These are phyloP conservation scores for Guyanaporus albipodus DNA, from an alignment of 768 basidiomycete species.

Conservation along the genomic window DNA sequence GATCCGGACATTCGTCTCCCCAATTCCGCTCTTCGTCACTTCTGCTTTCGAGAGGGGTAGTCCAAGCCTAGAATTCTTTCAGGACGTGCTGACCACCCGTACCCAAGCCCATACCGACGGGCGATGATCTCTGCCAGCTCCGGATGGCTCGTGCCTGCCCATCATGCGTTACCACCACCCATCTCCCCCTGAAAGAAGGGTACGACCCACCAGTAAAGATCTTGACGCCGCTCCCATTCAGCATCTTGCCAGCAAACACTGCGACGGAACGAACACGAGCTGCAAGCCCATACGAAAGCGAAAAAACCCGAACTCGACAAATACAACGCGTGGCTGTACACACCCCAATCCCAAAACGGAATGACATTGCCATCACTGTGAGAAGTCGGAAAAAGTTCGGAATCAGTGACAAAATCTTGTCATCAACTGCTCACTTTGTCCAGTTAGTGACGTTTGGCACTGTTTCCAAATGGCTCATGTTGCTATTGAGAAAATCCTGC, in stretches of 20 bases:
- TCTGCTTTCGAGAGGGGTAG: slow-evolving; percentile 84
- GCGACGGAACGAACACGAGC: slow-evolving; percentile 6
- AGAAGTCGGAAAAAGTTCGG: background rate
- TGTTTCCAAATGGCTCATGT: no score
- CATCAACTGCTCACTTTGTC: no score
- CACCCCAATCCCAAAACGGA: background rate
- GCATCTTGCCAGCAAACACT: slow-evolving; percentile 34
- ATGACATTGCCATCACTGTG: background rate
- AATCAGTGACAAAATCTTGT: no score
- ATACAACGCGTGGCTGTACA: slow-evolving; percentile 18
- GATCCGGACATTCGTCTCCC: slow-evolving; percentile 90
- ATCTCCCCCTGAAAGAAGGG: background rate
- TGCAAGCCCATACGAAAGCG: slow-evolving; percentile 12
- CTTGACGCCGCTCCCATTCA: slow-evolving; percentile 56
- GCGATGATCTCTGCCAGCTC: slow-evolving; percentile 93
- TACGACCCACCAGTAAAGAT: slow-evolving; percentile 49
- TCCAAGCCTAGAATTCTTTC: slow-evolving; percentile 64
- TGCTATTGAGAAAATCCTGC: no score
- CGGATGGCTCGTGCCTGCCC: slow-evolving; percentile 87
- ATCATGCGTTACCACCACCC: slow-evolving; percentile 1
- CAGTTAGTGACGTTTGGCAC: no score
- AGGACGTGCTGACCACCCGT: slow-evolving; percentile 17
- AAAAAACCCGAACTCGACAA: slow-evolving; percentile 8
- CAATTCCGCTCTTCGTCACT: slow-evolving; percentile 83
- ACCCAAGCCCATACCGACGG: slow-evolving; percentile 56